phyloP scores from a whole-genome alignment of 2,329 filamentous ascomycete species.

The Cladosporium sp. region DNA sequence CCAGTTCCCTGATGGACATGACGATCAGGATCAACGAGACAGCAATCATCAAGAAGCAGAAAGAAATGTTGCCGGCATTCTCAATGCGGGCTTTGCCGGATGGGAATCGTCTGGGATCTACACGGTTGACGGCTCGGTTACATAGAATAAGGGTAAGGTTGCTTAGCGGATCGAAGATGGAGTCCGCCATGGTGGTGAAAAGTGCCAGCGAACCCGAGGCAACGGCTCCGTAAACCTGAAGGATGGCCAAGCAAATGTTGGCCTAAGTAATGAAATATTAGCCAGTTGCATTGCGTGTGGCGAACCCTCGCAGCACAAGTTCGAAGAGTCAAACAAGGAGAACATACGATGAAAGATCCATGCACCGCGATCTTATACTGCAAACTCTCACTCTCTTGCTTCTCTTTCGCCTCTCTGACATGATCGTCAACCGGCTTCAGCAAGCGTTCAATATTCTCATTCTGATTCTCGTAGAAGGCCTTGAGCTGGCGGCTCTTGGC shows the following conservation, averaged over 20 bases:
- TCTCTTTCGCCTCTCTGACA: slow-evolving; percentile 71
- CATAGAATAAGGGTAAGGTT: slow-evolving; percentile 84
- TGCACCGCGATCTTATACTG: slow-evolving; percentile 66
- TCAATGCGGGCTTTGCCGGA: slow-evolving; percentile 92
- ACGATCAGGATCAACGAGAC: slow-evolving; percentile 92
- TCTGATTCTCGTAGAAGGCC: slow-evolving; percentile 84
- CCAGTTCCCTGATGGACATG: slow-evolving; percentile 72
- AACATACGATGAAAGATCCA: slow-evolving; percentile 62
- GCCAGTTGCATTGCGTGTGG: background rate
- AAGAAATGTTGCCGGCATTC: slow-evolving; percentile 91
- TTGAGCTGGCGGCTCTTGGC: slow-evolving; percentile 58
- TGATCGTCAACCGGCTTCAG: slow-evolving; percentile 93
- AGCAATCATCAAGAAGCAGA: slow-evolving; percentile 92
- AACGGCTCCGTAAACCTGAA: slow-evolving; percentile 87
- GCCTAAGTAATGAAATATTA: background rate
- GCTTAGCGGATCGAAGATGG: slow-evolving; percentile 86
- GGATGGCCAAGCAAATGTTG: slow-evolving; percentile 70
- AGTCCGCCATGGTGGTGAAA: slow-evolving; percentile 96
- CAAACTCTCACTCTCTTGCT: slow-evolving; percentile 75
- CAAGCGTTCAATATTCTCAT: slow-evolving; percentile 87
- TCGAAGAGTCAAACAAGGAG: background rate
- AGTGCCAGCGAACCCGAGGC: slow-evolving; percentile 87
- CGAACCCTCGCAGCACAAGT: background rate
- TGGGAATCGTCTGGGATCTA: slow-evolving; percentile 82
- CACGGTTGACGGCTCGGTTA: slow-evolving; percentile 80